phyloP scores from a whole-genome alignment of 78 protist species.

The Anaeramoeba ignava region DNA sequence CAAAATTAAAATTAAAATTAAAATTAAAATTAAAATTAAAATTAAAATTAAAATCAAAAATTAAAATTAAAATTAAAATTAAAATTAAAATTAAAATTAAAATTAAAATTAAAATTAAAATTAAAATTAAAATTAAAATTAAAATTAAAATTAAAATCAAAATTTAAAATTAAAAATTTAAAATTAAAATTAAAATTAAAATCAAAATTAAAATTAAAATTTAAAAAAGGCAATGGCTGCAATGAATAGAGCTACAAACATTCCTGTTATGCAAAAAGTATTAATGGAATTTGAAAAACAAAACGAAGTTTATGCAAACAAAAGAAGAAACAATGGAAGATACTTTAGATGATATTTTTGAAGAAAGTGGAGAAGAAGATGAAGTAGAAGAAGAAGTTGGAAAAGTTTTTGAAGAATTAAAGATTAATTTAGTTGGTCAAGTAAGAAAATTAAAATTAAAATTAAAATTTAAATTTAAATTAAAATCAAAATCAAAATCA shows the following conservation, averaged over 20 bases:
- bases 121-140: neutral
- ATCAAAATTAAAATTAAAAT: neutral
- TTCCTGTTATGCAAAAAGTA: neutral
- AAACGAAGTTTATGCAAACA: neutral
- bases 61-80: neutral
- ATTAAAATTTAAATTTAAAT: no score
- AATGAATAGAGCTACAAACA: neutral
- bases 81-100: neutral
- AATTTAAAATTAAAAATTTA: no score
- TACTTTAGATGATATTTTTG: neutral
- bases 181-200: neutral
- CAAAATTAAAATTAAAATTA: neutral
- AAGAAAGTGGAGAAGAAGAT: neutral
- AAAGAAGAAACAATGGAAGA: neutral
- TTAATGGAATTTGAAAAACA: neutral
- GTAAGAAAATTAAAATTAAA: no score
- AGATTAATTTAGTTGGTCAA: no score
- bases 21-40: neutral
- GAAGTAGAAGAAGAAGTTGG: neutral
- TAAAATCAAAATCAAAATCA: no score
- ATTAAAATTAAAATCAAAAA: neutral
- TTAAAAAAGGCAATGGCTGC: neutral
- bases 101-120: neutral
- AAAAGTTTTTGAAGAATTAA: neutral
- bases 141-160: neutral